phyloP scores from a whole-genome alignment of 2,329 filamentous ascomycete genomes.

The Aspergillus arachidicola region DNA sequence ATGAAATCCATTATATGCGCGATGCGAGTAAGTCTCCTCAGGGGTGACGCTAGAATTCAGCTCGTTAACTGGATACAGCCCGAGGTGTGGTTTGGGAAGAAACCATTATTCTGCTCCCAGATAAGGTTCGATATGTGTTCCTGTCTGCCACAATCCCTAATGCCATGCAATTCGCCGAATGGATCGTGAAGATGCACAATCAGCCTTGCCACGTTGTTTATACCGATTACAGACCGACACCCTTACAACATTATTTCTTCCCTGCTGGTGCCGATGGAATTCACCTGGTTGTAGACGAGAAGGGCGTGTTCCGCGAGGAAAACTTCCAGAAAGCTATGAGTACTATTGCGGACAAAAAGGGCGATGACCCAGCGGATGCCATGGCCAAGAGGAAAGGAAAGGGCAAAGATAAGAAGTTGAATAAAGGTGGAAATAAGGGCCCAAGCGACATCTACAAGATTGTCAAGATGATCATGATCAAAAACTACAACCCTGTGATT shows the following conservation, averaged over 20 bases:
- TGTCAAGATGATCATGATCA: constrained; percentile 97
- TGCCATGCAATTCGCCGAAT: constrained; percentile 98
- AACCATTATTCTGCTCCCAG: constrained; percentile 94
- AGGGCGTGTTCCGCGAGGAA: constrained; percentile 91
- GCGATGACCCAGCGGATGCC: constrained; percentile 77
- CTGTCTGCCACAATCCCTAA: constrained; percentile 98
- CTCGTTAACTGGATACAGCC: constrained; percentile 42
- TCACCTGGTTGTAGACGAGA: constrained; percentile 92
- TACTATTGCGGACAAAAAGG: constrained; percentile 83
- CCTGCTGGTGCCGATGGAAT: constrained; percentile 91
- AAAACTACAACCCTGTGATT: constrained; percentile 96
- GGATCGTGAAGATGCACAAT: constrained; percentile 97
- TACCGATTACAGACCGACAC: constrained; percentile 96
- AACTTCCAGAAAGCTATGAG: constrained; percentile 98
- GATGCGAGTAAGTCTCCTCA: constrained; percentile 64
- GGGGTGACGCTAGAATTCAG: background rate
- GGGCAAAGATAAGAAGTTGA: constrained; percentile 88
- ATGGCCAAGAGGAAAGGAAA: constrained; percentile 80
- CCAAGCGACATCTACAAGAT: constrained; percentile 93
- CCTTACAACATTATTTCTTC: constrained; percentile 97
- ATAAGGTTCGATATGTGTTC: constrained; percentile 99
- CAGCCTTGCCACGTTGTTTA: constrained; percentile 99
- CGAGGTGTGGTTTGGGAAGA: constrained; percentile 99
- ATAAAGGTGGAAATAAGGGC: constrained; percentile 77
- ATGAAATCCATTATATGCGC: constrained; percentile 98